Conservation (phyloP, 495 filamentous ascomycete genomes). For the Pseudevernia furfuracea region DNA sequence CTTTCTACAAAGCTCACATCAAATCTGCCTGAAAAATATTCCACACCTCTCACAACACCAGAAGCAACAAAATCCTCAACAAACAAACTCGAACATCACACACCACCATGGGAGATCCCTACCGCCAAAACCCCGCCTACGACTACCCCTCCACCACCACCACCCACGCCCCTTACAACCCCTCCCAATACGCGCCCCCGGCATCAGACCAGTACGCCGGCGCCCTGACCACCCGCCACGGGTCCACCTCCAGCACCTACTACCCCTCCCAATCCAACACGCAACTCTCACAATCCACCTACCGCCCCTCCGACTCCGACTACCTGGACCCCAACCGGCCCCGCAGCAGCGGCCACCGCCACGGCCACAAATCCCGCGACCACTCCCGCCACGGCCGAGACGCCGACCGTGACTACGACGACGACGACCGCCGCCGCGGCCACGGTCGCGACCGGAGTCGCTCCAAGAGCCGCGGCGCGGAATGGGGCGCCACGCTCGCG, state of each 20-base stretch:
- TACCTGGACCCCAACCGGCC: conserved; percentile 10
- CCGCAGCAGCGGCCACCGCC: conserved; percentile 7
- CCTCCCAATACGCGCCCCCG: conserved; percentile 13
- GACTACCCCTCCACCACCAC: conserved; percentile 15
- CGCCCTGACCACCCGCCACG: conserved; percentile 19
- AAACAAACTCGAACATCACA: background rate
- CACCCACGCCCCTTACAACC: conserved; percentile 6
- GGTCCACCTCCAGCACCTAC: conserved; percentile 15
- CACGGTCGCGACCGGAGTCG: background rate
- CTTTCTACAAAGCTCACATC: conserved; percentile 4
- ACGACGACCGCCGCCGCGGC: background rate
- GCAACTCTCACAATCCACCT: conserved; percentile 15
- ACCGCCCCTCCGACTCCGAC: conserved; percentile 11
- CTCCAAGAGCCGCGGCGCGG: conserved; percentile 10
- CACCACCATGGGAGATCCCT: conserved; percentile 11
- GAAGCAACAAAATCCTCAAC: background rate
- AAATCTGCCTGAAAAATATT: background rate
- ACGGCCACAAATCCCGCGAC: background rate
- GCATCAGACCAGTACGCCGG: conserved; percentile 8
- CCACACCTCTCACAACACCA: background rate
- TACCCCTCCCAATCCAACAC: conserved; percentile 19
- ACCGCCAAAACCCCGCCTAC: conserved; percentile 11
- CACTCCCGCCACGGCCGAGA: conserved; percentile 4
- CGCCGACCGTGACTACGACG: background rate
- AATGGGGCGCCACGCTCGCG: conserved; percentile 44